Evolutionary conservation across 306 rosid genomes (phyloP), one percentile per base, ranked within the genome.

Genomic region (Casuarina glauca): DNA sequence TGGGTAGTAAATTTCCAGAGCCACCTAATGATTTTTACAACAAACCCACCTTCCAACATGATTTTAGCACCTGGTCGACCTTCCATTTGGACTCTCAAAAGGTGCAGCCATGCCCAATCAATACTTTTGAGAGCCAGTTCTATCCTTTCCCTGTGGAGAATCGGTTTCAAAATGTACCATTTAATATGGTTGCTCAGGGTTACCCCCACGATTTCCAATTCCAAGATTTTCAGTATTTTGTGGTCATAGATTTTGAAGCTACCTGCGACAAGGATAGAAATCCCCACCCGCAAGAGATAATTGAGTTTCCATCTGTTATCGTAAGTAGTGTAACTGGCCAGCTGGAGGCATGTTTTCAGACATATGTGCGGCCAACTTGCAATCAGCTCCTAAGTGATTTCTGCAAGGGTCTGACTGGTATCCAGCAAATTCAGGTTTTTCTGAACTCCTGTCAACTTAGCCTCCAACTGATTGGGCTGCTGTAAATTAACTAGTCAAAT

Each of bases 221-320:
- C 85, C 98, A 93, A 83, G 97, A 93, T 77, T 93, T 93, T 81
- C 98, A 90, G 86, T 86, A 93, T 86, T 93, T 93, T 86, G 98
- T 93, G 88, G 98, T 93, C 77, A 90, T 93, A 82, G 98, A 91
- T 86, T 93, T 93, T 88, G 98, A 93, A 89, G 98, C 98, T 52
- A 93, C 98, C 61, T 91, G 98, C 39, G 95, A 91, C 78, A 91
- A 91, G 88, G 97, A 89, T 72, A 93, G 81, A 79, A 88, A 81
- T 83, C 97, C 98, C 69, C 92, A 90, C 72, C 98, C 98, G 38
- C 97, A 91, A 83, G 98, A 93, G 88, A 93, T 93, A 74, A 93
- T 93, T 61, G 98, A 93, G 88, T 93, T 93, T 82, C 98, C 98
- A 79, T 93, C 98, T 82, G 98, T 93, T 74, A 87, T 93, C 80